phyloP scores from a whole-genome alignment of 352 stramenopile genomes.

The Phytophthora uliginosa region DNA sequence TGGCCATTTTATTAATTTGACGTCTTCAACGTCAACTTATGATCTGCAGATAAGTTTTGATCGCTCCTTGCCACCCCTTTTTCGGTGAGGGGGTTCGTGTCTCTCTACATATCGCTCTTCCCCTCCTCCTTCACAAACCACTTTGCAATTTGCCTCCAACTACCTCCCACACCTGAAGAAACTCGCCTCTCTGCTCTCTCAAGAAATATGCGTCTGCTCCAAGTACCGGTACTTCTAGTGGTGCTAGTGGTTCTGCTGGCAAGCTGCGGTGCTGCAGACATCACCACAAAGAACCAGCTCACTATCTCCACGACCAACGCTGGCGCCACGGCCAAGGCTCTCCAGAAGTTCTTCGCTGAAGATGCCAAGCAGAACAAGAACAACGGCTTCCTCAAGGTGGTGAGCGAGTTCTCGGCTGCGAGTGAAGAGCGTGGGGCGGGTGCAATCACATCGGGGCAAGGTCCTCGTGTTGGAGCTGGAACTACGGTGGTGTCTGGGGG shows the following conservation, averaged over 20 bases:
- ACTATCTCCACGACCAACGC: conserved; percentile 15
- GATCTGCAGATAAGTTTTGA: neutral
- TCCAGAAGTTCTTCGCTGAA: conserved; percentile 21
- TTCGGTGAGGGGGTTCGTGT: neutral
- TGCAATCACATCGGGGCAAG: conserved; percentile 5
- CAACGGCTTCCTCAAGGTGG: conserved; percentile 23
- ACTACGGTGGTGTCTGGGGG: conserved; percentile 19
- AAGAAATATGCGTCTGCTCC: conserved; percentile 12
- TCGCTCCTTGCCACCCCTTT: neutral
- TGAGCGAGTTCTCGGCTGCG: neutral
- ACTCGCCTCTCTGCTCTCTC: neutral
- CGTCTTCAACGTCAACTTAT: neutral
- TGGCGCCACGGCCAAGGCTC: conserved; percentile 15
- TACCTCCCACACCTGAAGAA: neutral
- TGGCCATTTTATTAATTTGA: neutral
- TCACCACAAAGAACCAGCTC: conserved; percentile 21
- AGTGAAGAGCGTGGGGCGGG: conserved; percentile 14
- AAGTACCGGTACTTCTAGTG: conserved; percentile 5
- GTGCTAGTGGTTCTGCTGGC: conserved; percentile 10
- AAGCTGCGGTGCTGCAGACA: neutral
- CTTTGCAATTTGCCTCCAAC: conserved; percentile 14
- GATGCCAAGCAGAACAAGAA: conserved; percentile 24
- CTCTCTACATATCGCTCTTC: conserved; percentile 8
- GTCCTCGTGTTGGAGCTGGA: conserved; percentile 13
- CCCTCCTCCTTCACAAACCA: neutral